A percentile compares a stretch with the other conserved stretches of the same genome.
Evolutionary conservation across 2,329 filamentous ascomycete species (phyloP).

Genomic region (Trichoderma arundinaceum): DNA sequence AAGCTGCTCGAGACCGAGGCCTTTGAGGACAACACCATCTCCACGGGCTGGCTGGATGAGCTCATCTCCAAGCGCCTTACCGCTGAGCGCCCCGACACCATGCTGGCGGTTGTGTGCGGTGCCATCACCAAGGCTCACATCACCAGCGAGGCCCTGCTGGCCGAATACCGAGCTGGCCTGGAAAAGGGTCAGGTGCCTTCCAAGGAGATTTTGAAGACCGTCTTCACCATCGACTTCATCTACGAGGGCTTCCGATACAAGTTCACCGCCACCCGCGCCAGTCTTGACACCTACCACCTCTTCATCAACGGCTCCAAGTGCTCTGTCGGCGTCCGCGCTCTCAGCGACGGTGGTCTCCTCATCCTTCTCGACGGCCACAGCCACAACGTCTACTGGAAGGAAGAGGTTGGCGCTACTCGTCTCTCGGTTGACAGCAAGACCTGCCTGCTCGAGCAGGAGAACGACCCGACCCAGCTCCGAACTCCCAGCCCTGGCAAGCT

Average conservation of each 20-base stretch:
- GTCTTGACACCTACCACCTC: conserved; percentile 90
- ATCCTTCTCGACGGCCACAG: conserved; percentile 89
- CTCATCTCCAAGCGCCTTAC: conserved; percentile 97
- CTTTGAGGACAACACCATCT: conserved; percentile 99
- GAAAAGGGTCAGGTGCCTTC: conserved; percentile 97
- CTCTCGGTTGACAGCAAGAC: conserved; percentile 98
- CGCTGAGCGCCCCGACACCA: conserved; percentile 90
- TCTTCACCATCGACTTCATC: conserved; percentile 98
- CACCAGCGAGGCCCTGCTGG: conserved; percentile 86
- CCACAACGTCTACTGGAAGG: conserved; percentile 99
- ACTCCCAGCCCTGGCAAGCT: conserved; percentile 96
- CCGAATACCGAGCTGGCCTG: conserved; percentile 83
- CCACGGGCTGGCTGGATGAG: conserved; percentile 98
- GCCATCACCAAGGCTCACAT: conserved; percentile 94
- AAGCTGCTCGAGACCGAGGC: conserved; percentile 98
- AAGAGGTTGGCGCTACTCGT: conserved; percentile 94
- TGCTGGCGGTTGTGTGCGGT: conserved; percentile 93
- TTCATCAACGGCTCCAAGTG: conserved; percentile 99
- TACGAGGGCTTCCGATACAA: conserved; percentile 97
- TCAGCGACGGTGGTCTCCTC: conserved; percentile 92
- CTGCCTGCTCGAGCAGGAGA: conserved; percentile 96
- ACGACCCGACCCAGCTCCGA: conserved; percentile 95
- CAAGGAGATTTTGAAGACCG: conserved; percentile 96
- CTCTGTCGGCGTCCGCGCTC: conserved; percentile 86
- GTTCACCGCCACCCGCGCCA: conserved; percentile 94